Evolutionary conservation across 2,329 filamentous ascomycete species (phyloP), one percentile per base, ranked within the genome.

Genomic region (Trichophyton verrucosum): DNA sequence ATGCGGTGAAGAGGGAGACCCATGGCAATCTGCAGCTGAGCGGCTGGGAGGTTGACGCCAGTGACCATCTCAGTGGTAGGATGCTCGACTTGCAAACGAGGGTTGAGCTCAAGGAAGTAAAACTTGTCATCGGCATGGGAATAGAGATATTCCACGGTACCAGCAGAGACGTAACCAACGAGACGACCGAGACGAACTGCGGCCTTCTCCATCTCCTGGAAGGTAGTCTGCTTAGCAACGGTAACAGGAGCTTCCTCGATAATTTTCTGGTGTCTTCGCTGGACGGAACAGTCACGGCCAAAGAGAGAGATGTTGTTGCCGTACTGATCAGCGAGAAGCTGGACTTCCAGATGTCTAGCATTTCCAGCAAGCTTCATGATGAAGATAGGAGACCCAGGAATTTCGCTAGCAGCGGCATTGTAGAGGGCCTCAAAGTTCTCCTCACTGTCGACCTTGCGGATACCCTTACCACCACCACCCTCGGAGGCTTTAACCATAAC

Each of bases 401-500:
- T 97, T 76, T 99, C 95, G 75, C 87, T 95, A 3, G 94, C 91
- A 22, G 95, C 94, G 53, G 92, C 94, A 76, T 95, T 94, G 82
- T 97, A 99, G 53, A 97, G 81, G 67, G 82, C 80, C 72, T 87
- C 82, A 70, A 99, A 99, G 65, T 88, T 86, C 47, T 92, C 87
- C 73, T 96, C 91, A 64, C 81, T 81, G 64, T 89, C 81, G 67
- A 94, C 94, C 79, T 97, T 96, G 73, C 95, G 90, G 73, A 99
- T 99, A 82, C 94, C 94, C 81, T 99, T 99, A 73, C 94, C 94
- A 78, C 94, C 94, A 79, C 94, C 94, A 78, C 94, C 94, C 80
- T 99, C 94, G 2, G 94, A 97, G n/a, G 94, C 94, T 81, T 99
- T 99, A 75, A 99, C 90, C 94, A 99, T 99, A 80, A 99, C 88